Conservation (phyloP, 805 yeast genomes). For the Ogataea neopini region DNA sequence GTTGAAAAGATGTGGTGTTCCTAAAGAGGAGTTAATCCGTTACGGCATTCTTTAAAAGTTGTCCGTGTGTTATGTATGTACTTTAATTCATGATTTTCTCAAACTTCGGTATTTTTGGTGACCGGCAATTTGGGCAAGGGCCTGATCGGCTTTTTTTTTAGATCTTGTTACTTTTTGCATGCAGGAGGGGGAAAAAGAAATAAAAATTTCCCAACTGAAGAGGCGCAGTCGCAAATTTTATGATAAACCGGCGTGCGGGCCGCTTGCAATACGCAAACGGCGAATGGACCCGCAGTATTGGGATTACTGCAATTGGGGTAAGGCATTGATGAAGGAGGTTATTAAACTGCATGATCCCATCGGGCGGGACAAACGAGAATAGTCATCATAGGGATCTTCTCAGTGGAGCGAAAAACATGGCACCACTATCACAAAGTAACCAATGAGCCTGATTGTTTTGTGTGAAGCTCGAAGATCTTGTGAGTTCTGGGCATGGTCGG, state of each 20-base stretch:
- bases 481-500: background rate
- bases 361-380: background rate
- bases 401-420: background rate
- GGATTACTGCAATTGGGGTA: background rate
- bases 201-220: background rate
- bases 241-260: conserved; percentile 1
- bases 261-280: background rate
- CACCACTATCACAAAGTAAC: background rate
- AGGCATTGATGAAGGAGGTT: background rate
- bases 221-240: conserved; percentile 6
- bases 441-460: too few species aligned
- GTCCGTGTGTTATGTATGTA: background rate
- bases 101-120: background rate
- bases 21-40: conserved; percentile 23
- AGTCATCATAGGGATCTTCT: too few species aligned
- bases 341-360: background rate
- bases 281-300: background rate
- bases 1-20: conserved; percentile 32
- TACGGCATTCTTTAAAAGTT: conserved; percentile 19
- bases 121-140: conserved; percentile 3
- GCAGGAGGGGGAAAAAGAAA: background rate
- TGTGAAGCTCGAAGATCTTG: background rate
- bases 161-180: background rate
- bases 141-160: conserved; percentile 1
- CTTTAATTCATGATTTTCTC: conserved; percentile 1